phyloP scores from a whole-genome alignment of 2,329 filamentous ascomycete species.

The Nothophoma quercina region DNA sequence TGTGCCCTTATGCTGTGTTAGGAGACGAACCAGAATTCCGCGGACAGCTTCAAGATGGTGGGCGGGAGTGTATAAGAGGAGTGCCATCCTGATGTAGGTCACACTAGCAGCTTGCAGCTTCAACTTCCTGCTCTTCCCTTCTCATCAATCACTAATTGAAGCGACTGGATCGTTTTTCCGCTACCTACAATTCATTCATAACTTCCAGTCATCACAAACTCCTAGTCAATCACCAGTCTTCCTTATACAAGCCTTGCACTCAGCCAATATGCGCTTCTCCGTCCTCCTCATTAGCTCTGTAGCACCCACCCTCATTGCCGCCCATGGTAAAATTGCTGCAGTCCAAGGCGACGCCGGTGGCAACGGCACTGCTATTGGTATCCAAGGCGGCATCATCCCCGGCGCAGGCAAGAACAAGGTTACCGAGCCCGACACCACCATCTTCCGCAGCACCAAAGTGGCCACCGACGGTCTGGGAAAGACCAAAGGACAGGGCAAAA shows the following conservation, averaged over 20 bases:
- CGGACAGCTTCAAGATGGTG: background rate
- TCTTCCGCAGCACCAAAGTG: constrained; percentile 51
- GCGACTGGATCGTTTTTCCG: constrained; percentile 15
- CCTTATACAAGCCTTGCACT: background rate
- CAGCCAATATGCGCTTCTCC: constrained; percentile 9
- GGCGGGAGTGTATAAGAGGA: background rate
- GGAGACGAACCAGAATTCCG: background rate
- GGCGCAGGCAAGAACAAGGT: constrained; percentile 51
- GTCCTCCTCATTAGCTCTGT: constrained; percentile 9
- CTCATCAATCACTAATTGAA: background rate
- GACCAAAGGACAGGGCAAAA: constrained; percentile 49
- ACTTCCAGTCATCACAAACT: background rate
- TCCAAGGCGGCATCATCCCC: constrained; percentile 53
- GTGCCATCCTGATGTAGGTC: background rate
- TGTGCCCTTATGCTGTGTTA: constrained; percentile 1
- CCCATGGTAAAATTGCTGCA: constrained; percentile 23
- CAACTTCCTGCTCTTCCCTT: background rate
- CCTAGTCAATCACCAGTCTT: background rate
- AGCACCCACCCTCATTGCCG: constrained; percentile 14
- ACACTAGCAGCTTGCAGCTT: background rate
- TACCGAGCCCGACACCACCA: constrained; percentile 57
- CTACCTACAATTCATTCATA: background rate
- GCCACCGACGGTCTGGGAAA: constrained; percentile 51
- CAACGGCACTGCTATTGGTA: constrained; percentile 55
- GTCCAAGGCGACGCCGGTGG: constrained; percentile 49